Conservation (phyloP, 2,329 filamentous ascomycete species). For the Pyricularia sp. region DNA sequence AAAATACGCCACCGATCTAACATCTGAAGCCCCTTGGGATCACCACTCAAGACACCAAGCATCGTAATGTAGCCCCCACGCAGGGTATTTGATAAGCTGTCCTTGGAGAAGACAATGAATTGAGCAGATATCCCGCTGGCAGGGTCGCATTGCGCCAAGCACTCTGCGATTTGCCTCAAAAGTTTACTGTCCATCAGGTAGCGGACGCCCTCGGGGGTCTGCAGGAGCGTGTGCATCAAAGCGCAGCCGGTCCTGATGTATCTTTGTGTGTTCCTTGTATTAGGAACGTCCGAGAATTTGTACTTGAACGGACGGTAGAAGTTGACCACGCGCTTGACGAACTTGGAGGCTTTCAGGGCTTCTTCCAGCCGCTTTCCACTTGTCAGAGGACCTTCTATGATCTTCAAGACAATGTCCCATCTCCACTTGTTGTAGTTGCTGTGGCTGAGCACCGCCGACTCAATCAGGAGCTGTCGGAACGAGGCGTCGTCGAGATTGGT, state of each 20-base stretch:
- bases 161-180: constrained; percentile 88
- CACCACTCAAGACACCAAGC: constrained; percentile 76
- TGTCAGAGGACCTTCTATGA: constrained; percentile 86
- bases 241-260: constrained; percentile 88
- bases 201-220: constrained; percentile 73
- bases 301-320: constrained; percentile 98
- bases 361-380: constrained; percentile 90
- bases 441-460: constrained; percentile 79
- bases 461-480: constrained; percentile 56
- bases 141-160: constrained; percentile 87
- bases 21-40: constrained; percentile 75
- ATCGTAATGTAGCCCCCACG: constrained; percentile 92
- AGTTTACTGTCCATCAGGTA: constrained; percentile 90
- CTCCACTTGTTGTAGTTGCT: constrained; percentile 95
- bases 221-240: constrained; percentile 75
- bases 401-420: constrained; percentile 83
- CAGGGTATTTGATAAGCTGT: constrained; percentile 76
- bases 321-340: constrained; percentile 86
- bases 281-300: constrained; percentile 82
- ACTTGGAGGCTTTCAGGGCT: constrained; percentile 89
- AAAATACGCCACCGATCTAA: constrained; percentile 96
- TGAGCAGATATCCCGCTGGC: constrained; percentile 69
- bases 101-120: constrained; percentile 79
- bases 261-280: constrained; percentile 86
- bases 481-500: constrained; percentile 50